Percentiles rank a stretch among this genome's conserved stretches.
These are phyloP conservation scores for Fusarium longipes DNA, from an alignment of 2,329 filamentous ascomycete genomes.

Conservation along the genomic window DNA sequence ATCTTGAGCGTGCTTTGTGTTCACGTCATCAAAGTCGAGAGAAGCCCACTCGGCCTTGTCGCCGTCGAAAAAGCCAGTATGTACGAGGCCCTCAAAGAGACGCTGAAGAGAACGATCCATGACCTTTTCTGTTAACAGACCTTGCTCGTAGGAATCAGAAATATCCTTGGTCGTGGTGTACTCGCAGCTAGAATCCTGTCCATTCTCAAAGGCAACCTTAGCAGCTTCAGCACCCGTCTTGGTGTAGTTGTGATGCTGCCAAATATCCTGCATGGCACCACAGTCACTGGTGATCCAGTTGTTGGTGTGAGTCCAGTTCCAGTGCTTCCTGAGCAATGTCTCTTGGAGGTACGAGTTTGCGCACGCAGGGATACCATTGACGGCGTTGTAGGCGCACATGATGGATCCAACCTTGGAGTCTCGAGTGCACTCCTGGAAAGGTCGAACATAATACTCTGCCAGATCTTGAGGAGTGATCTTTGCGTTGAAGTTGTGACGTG, in stretches of 20 bases:
- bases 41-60: constrained; percentile 8
- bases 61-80: constrained; percentile 14
- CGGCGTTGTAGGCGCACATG: constrained; percentile 12
- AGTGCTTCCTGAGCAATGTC: constrained; percentile 4
- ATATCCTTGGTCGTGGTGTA: constrained; percentile 18
- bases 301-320: constrained; percentile 15
- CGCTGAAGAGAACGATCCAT: constrained; percentile 4
- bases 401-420: background rate
- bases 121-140: constrained; percentile 7
- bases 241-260: constrained; percentile 14
- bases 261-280: constrained; percentile 15
- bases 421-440: constrained; percentile 6
- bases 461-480: constrained; percentile 3
- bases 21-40: background rate
- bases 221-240: constrained; percentile 13
- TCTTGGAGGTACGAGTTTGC: constrained; percentile 11
- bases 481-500: background rate
- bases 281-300: constrained; percentile 20
- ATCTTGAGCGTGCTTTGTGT: background rate
- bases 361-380: background rate
- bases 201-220: background rate
- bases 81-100: constrained; percentile 3
- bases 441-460: constrained; percentile 11
- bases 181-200: constrained; percentile 16
- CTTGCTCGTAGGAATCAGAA: constrained; percentile 3